A percentile compares a stretch with the other conserved stretches of the same genome.
These are phyloP conservation scores for Xylaria sp. DNA, from an alignment of 495 filamentous ascomycete species.

Conservation along the genomic window DNA sequence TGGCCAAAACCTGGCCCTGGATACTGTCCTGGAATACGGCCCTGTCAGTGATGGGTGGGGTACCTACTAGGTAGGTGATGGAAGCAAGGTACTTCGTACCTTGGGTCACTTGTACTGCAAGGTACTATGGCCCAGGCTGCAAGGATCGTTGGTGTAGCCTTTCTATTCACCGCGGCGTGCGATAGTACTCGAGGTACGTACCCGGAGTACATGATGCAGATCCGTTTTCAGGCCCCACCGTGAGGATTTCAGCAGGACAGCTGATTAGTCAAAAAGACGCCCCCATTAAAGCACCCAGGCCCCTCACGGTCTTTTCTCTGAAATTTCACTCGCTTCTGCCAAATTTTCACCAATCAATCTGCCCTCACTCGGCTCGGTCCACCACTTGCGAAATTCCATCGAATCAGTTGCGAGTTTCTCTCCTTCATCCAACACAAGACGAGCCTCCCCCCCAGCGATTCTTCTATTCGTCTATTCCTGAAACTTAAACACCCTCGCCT, in stretches of 20 bases:
- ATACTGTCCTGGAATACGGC: background rate
- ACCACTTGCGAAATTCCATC: slow-evolving; percentile 42
- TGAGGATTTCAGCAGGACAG: slow-evolving; percentile 42
- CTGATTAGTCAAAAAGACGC: slow-evolving; percentile 45
- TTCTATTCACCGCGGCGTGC: background rate
- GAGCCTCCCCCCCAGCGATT: slow-evolving; percentile 37
- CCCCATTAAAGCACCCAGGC: slow-evolving; percentile 41
- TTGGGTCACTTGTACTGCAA: background rate
- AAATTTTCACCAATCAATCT: slow-evolving; percentile 46
- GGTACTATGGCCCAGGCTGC: slow-evolving; percentile 21
- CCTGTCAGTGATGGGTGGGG: slow-evolving; percentile 1
- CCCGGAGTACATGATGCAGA: slow-evolving; percentile 15
- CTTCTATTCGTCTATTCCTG: slow-evolving; percentile 40
- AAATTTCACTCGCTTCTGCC: slow-evolving; percentile 42
- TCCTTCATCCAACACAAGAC: slow-evolving; percentile 25
- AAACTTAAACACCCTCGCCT: slow-evolving; percentile 40
- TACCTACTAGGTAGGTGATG: slow-evolving; percentile 4
- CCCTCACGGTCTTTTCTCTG: slow-evolving; percentile 38
- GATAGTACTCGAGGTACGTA: slow-evolving; percentile 18
- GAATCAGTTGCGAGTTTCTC: slow-evolving; percentile 41
- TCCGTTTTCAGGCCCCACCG: slow-evolving; percentile 28
- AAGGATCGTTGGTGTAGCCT: slow-evolving; percentile 4
- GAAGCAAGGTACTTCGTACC: slow-evolving; percentile 10
- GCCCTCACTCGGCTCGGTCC: slow-evolving; percentile 39
- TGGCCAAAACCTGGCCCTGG: slow-evolving; percentile 22